A percentile compares a stretch with the other conserved stretches of the same genome.
Conservation (phyloP, 371 early-diverging fungal genomes). For the Fennellomyces sp. region DNA sequence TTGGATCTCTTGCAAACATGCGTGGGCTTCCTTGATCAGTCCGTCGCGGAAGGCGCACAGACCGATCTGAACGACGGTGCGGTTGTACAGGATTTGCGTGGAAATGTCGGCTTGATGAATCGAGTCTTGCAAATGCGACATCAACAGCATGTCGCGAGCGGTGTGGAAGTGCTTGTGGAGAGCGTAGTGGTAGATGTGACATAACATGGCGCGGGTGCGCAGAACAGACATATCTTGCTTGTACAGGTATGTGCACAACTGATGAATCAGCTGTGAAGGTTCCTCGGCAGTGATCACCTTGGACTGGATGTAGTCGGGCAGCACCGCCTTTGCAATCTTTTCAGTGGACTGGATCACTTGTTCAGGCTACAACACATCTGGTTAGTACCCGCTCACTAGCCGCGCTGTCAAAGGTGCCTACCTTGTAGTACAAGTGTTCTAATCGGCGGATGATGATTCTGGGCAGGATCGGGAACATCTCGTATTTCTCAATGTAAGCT, state of each 20-base stretch:
- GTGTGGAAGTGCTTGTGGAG: slow-evolving; percentile 91
- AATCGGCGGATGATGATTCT: slow-evolving; percentile 85
- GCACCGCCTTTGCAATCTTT: slow-evolving; percentile 31
- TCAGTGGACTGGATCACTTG: slow-evolving; percentile 57
- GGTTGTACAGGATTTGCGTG: slow-evolving; percentile 96
- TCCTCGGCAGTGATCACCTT: slow-evolving; percentile 50
- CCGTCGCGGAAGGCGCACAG: slow-evolving; percentile 97
- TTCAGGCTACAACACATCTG: slow-evolving; percentile 36
- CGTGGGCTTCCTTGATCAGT: slow-evolving; percentile 84
- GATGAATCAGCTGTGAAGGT: slow-evolving; percentile 68
- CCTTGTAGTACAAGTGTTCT: slow-evolving; percentile 97
- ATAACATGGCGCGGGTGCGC: slow-evolving; percentile 95
- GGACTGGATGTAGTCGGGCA: slow-evolving; percentile 45
- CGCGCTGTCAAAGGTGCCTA: too few relatives aligned
- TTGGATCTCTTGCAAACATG: slow-evolving; percentile 89
- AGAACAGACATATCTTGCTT: slow-evolving; percentile 81
- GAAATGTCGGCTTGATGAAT: slow-evolving; percentile 88
- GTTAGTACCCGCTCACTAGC: neutral
- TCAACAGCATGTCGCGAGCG: slow-evolving; percentile 95
- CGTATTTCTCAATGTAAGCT: slow-evolving; percentile 71
- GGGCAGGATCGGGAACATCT: slow-evolving; percentile 65
- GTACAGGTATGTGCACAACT: slow-evolving; percentile 89
- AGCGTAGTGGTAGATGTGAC: slow-evolving; percentile 96
- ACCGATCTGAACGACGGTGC: slow-evolving; percentile 95
- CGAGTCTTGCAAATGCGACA: slow-evolving; percentile 97